Conservation (phyloP, 179 eudicot genomes). For the Pouteria campechiana region DNA sequence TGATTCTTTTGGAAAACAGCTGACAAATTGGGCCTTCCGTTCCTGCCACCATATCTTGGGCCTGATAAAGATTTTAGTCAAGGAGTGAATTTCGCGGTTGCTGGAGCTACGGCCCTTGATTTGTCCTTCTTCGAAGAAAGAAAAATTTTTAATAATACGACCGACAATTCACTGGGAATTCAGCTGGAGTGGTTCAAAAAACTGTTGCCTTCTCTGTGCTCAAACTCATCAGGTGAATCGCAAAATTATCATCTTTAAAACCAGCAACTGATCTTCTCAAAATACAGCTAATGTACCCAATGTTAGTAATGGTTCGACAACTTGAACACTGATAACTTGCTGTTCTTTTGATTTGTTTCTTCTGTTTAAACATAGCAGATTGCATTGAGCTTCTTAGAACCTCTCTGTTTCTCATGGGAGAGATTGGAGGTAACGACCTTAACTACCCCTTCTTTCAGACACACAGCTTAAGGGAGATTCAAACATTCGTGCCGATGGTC, state of each 20-base stretch:
- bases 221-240: conserved; percentile 9
- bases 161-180: conserved; percentile 15
- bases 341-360: no score
- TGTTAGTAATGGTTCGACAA: neutral
- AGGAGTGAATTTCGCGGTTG: conserved; percentile 40
- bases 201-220: conserved; percentile 14
- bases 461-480: conserved; percentile 6
- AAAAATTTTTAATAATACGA: conserved; percentile 9
- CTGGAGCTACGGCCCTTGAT: conserved; percentile 30
- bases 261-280: neutral
- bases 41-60: conserved; percentile 20
- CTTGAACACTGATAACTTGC: no score
- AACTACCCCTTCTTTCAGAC: conserved; percentile 10
- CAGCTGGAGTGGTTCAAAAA: conserved; percentile 30
- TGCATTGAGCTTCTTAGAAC: conserved; percentile 32
- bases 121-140: conserved; percentile 5
- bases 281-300: neutral
- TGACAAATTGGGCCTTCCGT: conserved; percentile 20
- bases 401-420: conserved; percentile 25
- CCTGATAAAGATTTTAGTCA: conserved; percentile 4
- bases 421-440: conserved; percentile 40
- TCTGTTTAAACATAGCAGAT: conserved; percentile 26
- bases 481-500: conserved; percentile 12
- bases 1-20: conserved; percentile 15
- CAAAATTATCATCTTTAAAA: no score